Base-by-base conservation (phyloP, 345 rosid species). In the Eucalyptus marginata region DNA sequence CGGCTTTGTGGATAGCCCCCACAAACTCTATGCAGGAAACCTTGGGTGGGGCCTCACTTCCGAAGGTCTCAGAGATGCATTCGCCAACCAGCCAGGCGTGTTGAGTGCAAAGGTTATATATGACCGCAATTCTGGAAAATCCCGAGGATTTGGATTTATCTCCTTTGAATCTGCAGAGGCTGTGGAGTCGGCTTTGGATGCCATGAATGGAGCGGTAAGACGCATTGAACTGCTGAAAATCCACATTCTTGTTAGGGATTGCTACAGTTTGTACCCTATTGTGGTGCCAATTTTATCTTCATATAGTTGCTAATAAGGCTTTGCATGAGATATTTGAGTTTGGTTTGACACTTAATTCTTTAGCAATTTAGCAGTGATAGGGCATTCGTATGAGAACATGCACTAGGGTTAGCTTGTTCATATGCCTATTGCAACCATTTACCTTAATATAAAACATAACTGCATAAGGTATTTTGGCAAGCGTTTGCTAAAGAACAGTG, bases 21-120 rank as follows among this genome's bases (percentile, higher is more conserved):
- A 96, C 94, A 96, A 97, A 94, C 92, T 98, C 88, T 97, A 98
- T 90, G 99, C 97, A 3, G 98, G 99, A 56, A 97, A 98, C 89
- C 99, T 96, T 33, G 93, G 96, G 25, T 98, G 99, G 98, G 90
- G 92, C 86, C 81, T 98, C 66, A 96, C 97, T 50, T 97, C 99
- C 7, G 94, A 94, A 56, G 92, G 93, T 92, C 94, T 98, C 25
- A 94, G 90, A 89, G 96, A 95, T 88, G 98, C 96, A 22, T 98
- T 98, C 87, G 95, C 92, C 1, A 88, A 88, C 79, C 98, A 96
- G 79, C 94, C 93, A n/a, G 99, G 99, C 31, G 43, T 96, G 40
- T 89, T 96, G 92, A 95, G 98, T 91, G 98, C 97, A 86, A 98
- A 95, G 92, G 97, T 96, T 85, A 91, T 96, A 88, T 95, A 93